phyloP scores from a whole-genome alignment of 2,329 filamentous ascomycete genomes.

The Ceratocystis eucalypticola region DNA sequence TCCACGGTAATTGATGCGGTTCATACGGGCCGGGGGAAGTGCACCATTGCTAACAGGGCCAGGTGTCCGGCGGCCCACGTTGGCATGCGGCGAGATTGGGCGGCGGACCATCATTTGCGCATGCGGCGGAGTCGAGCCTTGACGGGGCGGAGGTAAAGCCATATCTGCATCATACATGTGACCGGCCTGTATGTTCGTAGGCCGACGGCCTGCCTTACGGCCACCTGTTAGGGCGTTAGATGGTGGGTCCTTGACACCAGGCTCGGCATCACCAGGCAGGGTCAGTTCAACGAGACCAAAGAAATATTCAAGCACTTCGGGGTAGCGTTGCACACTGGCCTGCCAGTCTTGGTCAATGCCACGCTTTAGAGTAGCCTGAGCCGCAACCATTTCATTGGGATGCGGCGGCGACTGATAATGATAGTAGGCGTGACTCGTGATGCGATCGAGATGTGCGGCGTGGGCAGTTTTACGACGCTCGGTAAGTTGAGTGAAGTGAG shows the following conservation, averaged over 20 bases:
- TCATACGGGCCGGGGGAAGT: constrained; percentile 5
- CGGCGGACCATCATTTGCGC: constrained; percentile 27
- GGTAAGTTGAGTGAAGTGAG: constrained; percentile 49
- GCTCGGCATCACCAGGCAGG: constrained; percentile 49
- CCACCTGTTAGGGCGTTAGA: constrained; percentile 39
- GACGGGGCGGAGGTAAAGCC: constrained; percentile 23
- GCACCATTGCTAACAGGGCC: constrained; percentile 3
- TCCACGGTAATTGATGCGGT: constrained; percentile 1
- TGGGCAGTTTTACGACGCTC: constrained; percentile 48
- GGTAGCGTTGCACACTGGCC: constrained; percentile 59
- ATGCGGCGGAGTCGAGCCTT: constrained; percentile 30
- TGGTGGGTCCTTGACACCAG: constrained; percentile 45
- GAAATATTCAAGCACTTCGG: constrained; percentile 71
- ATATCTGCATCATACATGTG: constrained; percentile 22
- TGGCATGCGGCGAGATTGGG: constrained; percentile 26
- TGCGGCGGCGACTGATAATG: constrained; percentile 46
- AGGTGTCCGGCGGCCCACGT: constrained; percentile 16
- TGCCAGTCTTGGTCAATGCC: constrained; percentile 72
- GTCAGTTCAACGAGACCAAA: constrained; percentile 56
- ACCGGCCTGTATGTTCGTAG: constrained; percentile 28
- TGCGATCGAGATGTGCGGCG: constrained; percentile 40
- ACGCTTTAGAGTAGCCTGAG: constrained; percentile 52
- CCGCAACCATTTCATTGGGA: constrained; percentile 48
- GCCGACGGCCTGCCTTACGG: constrained; percentile 35
- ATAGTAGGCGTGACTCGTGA: constrained; percentile 42